A percentile compares a stretch with the other conserved stretches of the same genome.
Evolutionary conservation across 495 filamentous ascomycete genomes (phyloP).

Genomic region (Corynascus novoguineensis): DNA sequence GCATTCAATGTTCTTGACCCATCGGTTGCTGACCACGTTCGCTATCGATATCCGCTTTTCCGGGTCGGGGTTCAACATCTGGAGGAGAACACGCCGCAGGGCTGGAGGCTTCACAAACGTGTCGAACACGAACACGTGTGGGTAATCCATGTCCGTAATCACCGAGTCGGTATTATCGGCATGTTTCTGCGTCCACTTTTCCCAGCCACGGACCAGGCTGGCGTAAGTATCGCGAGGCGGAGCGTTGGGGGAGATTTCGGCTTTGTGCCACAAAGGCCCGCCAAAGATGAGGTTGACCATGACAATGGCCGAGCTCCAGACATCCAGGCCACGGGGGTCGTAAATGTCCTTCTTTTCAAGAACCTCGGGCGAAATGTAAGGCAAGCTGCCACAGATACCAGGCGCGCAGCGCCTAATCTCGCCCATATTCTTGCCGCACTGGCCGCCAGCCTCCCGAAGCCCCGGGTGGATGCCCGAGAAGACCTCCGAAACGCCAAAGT

Average conservation of each 20-base stretch:
- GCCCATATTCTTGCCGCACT: slow-evolving; percentile 60
- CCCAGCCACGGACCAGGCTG: slow-evolving; percentile 57
- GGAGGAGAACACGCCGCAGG: slow-evolving; percentile 59
- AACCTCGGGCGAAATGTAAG: slow-evolving; percentile 76
- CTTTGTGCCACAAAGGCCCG: slow-evolving; percentile 60
- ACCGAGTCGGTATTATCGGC: slow-evolving; percentile 39
- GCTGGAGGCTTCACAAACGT: slow-evolving; percentile 47
- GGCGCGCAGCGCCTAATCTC: slow-evolving; percentile 61
- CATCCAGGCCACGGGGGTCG: slow-evolving; percentile 68
- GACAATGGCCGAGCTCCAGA: slow-evolving; percentile 74
- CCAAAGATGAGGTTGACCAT: slow-evolving; percentile 62
- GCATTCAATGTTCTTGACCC: slow-evolving; percentile 64
- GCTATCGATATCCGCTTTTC: slow-evolving; percentile 57
- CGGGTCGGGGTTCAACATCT: slow-evolving; percentile 72
- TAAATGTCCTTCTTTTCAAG: slow-evolving; percentile 59
- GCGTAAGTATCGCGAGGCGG: slow-evolving; percentile 43
- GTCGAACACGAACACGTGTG: slow-evolving; percentile 46
- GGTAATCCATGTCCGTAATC: slow-evolving; percentile 48
- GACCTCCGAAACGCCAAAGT: slow-evolving; percentile 74
- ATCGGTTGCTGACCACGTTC: slow-evolving; percentile 55
- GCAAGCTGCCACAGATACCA: slow-evolving; percentile 67
- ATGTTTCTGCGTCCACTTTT: slow-evolving; percentile 51
- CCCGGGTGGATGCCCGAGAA: slow-evolving; percentile 72
- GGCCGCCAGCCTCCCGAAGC: slow-evolving; percentile 53
- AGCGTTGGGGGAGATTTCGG: slow-evolving; percentile 33